Base-by-base conservation (phyloP, 345 rosid species). In the Diplotaxis tenuifolia region DNA sequence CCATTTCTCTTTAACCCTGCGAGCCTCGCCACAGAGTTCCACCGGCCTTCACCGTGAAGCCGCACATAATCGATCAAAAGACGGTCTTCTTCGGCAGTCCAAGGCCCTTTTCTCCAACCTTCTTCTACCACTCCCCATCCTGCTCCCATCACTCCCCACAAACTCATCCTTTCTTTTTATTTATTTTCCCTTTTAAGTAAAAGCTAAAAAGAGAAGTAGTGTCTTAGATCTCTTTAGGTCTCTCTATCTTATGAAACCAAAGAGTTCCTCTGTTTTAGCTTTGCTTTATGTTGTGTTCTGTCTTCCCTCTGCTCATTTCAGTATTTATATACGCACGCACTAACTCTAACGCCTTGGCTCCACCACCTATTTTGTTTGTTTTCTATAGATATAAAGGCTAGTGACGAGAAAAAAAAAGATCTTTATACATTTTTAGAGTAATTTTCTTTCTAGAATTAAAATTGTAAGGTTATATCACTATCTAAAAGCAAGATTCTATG, bases 21-120 rank as follows among this genome's bases (percentile, higher is more conserved):
- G 47, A 90, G 93, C 82, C 84, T 87, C 9, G 98, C 88, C 21
- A 93, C 98, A 78, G 95, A 87, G 82, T 87, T 90, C 98, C 98
- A 93, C 74, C 98, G 77, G 7, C 98, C 96, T 84, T 93, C 96
- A 4, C 96, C 98, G 62, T 93, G 97, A 58, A 82, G 10, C 69
- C 81, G 73, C 23, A 93, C 96, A 77, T 93, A 85, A 28, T 93
- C 91, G 59, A 83, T 79, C 65, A 93, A 88, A 73, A 89, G 75
- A 57, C 85, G 84, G 71, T 93, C 98, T 82, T 93, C 98, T 74
- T 93, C 97, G 42, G 88, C 85, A 69, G 97, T 93, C 97, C 98
- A 93, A 5, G 98, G 97, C 28, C 98, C 98, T 62, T 90, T 93
- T 73, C 97, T 90, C 98, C 97, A 90, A 8, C 87, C 91, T 74